These are phyloP conservation scores for Sechiopsis laciniata DNA, from an alignment of 306 rosid species.

Conservation along the genomic window DNA sequence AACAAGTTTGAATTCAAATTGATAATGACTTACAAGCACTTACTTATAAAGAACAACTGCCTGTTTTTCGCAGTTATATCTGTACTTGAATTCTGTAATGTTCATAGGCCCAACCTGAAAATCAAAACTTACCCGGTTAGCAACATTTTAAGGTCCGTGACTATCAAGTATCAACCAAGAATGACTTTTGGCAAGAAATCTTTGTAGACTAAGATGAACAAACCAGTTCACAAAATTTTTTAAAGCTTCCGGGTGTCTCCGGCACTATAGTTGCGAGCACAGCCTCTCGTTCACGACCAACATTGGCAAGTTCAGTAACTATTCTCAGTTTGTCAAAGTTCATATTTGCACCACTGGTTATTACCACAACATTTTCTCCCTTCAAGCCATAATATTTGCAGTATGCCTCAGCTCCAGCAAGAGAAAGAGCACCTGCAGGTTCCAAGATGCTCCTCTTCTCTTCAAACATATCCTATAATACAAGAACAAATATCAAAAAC, in stretches of 20 bases:
- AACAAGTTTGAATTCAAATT: neutral
- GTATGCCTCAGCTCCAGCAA: slow-evolving; percentile 99
- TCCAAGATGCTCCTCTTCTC: slow-evolving; percentile 90
- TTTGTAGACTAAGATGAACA: slow-evolving; percentile 19
- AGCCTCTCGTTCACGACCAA: slow-evolving; percentile 94
- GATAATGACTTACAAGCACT: slow-evolving; percentile 6
- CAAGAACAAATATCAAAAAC: slow-evolving; percentile 23
- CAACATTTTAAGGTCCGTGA: neutral
- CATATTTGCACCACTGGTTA: slow-evolving; percentile 97
- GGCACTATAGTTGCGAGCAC: slow-evolving; percentile 66
- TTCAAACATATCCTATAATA: slow-evolving; percentile 89
- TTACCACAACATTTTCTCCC: slow-evolving; percentile 75
- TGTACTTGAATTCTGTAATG: slow-evolving; percentile 85
- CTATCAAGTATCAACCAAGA: neutral
- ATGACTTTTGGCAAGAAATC: slow-evolving; percentile 9
- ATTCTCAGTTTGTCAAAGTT: slow-evolving; percentile 82
- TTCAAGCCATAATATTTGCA: slow-evolving; percentile 80
- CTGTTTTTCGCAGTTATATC: slow-evolving; percentile 48
- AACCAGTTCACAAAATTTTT: slow-evolving; percentile 74
- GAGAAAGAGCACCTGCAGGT: slow-evolving; percentile 97
- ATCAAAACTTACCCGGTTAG: slow-evolving; percentile 18
- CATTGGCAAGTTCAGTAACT: slow-evolving; percentile 91
- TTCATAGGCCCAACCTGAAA: slow-evolving; percentile 71
- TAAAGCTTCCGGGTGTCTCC: slow-evolving; percentile 86
- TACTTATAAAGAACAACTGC: slow-evolving; percentile 88